Base-by-base conservation (phyloP, 352 stramenopile species). In the Pythium angustatum region DNA sequence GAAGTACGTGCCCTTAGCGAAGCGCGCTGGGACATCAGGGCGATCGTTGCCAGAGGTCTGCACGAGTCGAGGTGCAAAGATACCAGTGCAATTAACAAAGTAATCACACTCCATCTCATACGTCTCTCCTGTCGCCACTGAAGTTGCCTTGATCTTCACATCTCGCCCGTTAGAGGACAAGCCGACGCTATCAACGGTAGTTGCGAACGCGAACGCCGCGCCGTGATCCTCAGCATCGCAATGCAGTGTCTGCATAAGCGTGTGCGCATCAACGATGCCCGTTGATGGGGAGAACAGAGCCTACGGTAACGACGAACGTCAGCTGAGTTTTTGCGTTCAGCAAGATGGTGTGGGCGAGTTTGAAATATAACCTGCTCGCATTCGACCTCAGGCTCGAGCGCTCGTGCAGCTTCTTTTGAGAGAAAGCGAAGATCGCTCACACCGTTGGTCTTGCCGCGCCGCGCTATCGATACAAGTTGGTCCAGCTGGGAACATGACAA, bases 1-100 rank as follows among this genome's bases (percentile, higher is more conserved):
- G 73, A 98, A 99, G 76, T 99, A 99, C 36, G 94, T 98, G 14
- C 97, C 97, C 71, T 98, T 98, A 17, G 95, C 94, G 66, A 97
- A 98, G 45, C 79, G 82, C 63, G 82, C 45, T 10, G 80, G 65
- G 38, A 96, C 51, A 14, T 43, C 63, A 5, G 80, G 80, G 51
- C 17, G 24, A 11, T 34, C 43, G 14, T 12, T 22, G 14, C 24
- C 8, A 5, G n/a, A 6, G 21, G 40, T 26, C 5, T 68, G 50
- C n/a, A 83, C 55, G 15, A 88, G 55, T 26, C 72, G 44, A 3
- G 80, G 72, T 0, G 90, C 87, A 55, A 83, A 87, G 14, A 99
- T 79, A 9, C 96, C 97, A 3, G 90, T 89, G 41, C 83, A 88
- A 58, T 99, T 98, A 27, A 99, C 78, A 48, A 99, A 90, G 53